Base-by-base conservation (phyloP, 2,329 filamentous ascomycete genomes). In the Phyllosticta paracitricarpa region DNA sequence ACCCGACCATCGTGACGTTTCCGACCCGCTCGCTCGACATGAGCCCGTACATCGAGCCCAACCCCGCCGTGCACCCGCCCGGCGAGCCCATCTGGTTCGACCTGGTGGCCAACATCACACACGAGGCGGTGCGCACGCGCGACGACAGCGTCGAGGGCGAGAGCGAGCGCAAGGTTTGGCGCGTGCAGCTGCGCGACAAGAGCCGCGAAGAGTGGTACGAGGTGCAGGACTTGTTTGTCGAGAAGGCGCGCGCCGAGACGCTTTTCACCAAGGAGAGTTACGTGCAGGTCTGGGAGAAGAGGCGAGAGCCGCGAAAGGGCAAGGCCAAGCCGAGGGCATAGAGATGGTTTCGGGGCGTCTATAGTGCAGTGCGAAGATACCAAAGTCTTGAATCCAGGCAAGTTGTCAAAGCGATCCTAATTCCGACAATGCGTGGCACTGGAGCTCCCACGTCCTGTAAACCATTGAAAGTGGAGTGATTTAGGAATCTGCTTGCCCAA, bases 1-100 rank as follows among this genome's bases (percentile, higher is more conserved):
- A 99, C 73, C 94, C 93, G 0, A 99, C 94, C 9, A 99, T 99
- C 69, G 94, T 99, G 65, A 97, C 93, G 0, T 99, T 97, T 74
- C 90, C 93, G 65, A 88, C 90, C 4, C 83, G 87, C 70, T 84
- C 87, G 52, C 84, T 99, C 8, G 91, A 99, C 72, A 87, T 97
- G 79, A 82, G 86, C 4, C 91, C 92, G 0, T 97, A 94, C 69
- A 91, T 96, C 12, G 91, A 97, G 76, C 92, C 93, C 0, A 90
- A 92, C 69, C 89, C 90, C 0, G 76, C 80, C 4, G 72, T 88
- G 48, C 85, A 88, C 73, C 82, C 86, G 0, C 84, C 84, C 0
- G 84, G 88, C 2, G 91, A 96, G 72, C 91, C 93, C 1, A 89
- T 97, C 66, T 86, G 89, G 79, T 99, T 99, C 75, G 94, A 99